Conservation (phyloP, 2,329 filamentous ascomycete genomes). For the Penicillium aurantiogriseum region DNA sequence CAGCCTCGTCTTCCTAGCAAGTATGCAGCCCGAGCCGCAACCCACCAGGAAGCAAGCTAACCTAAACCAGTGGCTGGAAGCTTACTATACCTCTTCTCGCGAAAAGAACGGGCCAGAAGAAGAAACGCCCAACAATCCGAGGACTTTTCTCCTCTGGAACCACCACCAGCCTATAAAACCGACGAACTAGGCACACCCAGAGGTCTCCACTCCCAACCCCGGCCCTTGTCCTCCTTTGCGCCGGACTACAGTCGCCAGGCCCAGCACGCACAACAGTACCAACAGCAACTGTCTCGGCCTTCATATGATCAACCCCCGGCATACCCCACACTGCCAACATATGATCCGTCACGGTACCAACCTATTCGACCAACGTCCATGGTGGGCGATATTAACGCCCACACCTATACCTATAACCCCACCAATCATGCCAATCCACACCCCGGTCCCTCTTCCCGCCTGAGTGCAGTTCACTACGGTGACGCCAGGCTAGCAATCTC, state of each 20-base stretch:
- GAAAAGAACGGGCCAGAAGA: constrained; percentile 25
- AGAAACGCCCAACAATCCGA: constrained; percentile 16
- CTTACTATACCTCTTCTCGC: constrained; percentile 23
- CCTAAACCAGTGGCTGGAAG: constrained; percentile 19
- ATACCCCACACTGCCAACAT: constrained; percentile 31
- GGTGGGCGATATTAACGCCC: neutral
- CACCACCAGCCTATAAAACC: constrained; percentile 21
- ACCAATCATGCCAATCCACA: constrained; percentile 3
- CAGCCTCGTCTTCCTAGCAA: constrained; percentile 7
- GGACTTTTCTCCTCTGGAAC: constrained; percentile 5
- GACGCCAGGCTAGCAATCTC: constrained; percentile 20
- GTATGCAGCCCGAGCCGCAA: constrained; percentile 11
- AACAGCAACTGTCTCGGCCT: constrained; percentile 15
- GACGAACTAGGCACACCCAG: constrained; percentile 8
- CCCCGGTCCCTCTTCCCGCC: constrained; percentile 19
- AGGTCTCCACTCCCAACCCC: constrained; percentile 21
- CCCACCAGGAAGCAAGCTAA: constrained; percentile 7
- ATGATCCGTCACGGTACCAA: constrained; percentile 37
- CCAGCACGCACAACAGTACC: constrained; percentile 7
- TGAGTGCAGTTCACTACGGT: constrained; percentile 22
- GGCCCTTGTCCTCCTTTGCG: constrained; percentile 27
- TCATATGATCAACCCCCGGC: constrained; percentile 28
- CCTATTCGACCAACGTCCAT: constrained; percentile 18
- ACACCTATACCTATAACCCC: constrained; percentile 7
- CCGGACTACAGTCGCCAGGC: constrained; percentile 21